Evolutionary conservation across 2,329 filamentous ascomycete genomes (phyloP).

Genomic region (Mycogone perniciosa): DNA sequence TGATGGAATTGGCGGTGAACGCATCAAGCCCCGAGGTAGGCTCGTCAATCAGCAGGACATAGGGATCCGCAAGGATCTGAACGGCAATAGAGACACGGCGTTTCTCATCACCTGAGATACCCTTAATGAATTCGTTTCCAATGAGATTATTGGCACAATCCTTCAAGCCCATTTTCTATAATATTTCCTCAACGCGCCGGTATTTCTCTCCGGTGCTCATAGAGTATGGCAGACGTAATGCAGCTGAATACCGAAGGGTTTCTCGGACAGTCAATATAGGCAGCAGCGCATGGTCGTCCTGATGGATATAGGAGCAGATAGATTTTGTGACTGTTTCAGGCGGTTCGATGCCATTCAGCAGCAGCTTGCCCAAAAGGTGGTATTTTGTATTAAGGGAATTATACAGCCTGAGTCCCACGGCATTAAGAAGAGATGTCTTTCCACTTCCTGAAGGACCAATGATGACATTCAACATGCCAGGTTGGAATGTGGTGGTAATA

Average conservation of each 20-base stretch:
- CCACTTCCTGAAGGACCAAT: constrained; percentile 76
- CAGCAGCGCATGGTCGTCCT: constrained; percentile 69
- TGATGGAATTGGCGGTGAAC: constrained; percentile 70
- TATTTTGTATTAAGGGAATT: constrained; percentile 58
- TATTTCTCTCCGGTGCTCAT: constrained; percentile 64
- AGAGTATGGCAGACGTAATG: constrained; percentile 61
- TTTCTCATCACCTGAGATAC: constrained; percentile 75
- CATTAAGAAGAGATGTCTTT: constrained; percentile 68
- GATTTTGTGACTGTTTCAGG: constrained; percentile 63
- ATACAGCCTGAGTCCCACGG: constrained; percentile 62
- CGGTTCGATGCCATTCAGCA: constrained; percentile 63
- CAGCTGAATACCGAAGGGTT: constrained; percentile 64
- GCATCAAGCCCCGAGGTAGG: constrained; percentile 72
- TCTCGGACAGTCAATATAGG: constrained; percentile 71
- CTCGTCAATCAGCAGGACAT: constrained; percentile 67
- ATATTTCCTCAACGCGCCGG: constrained; percentile 62
- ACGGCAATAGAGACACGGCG: constrained; percentile 71
- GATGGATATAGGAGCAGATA: constrained; percentile 69
- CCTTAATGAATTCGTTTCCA: constrained; percentile 66
- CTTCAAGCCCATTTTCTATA: constrained; percentile 70
- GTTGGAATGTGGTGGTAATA: constrained; percentile 59
- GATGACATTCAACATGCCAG: constrained; percentile 66
- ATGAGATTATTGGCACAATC: constrained; percentile 72
- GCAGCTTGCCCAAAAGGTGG: constrained; percentile 53
- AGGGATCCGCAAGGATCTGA: constrained; percentile 69